Base-by-base conservation (phyloP, 2,329 filamentous ascomycete genomes). In the Fusarium sp. region DNA sequence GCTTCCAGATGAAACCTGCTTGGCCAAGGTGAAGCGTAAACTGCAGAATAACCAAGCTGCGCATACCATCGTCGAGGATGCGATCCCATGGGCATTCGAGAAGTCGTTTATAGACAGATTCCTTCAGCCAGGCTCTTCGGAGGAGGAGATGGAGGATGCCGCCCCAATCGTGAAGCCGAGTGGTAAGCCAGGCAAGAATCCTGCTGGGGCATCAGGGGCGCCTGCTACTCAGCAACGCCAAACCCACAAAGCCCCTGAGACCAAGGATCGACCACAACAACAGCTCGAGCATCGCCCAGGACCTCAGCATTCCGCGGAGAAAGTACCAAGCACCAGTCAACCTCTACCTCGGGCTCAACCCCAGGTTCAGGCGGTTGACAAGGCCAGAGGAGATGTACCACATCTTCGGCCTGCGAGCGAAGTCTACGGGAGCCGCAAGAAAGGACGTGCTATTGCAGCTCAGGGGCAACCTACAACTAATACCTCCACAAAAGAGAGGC, bases 51-150 rank as follows among this genome's bases (percentile, higher is more conserved):
- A 84, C 49, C 76, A 71, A 22, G 77, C 80, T 14, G 83, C 80
- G 20, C 79, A 78, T 42, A 67, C 78, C 4, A 69, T 87, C 4
- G 72, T 87, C 11, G 73, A 74, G 3, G 82, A 84, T 24, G 83
- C 85, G 10, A 77, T 87, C 5, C 82, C 84, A 1, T 78, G 77
- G 66, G 73, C 79, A 10, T 80, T 84, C 42, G 70, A 79, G 31
- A 67, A 70, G 20, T 33, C 55, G 20, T 76, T 71, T 6, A 56
- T 64, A 12, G 57, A 70, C 35, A 46, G 56, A 16, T 57, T 65
- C 24, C 11, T 44, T 20, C 65, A 61, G 22, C 61, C 58, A 38
- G 24, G 38, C 22, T 20, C 56, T 24, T 46, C 58, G 64, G 27
- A 36, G 49, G 22, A 59, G 33, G 46, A 36, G 8, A 3, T 59